Evolutionary conservation across 208 protist species (phyloP).

Genomic region (Leishmania aethiopica): DNA sequence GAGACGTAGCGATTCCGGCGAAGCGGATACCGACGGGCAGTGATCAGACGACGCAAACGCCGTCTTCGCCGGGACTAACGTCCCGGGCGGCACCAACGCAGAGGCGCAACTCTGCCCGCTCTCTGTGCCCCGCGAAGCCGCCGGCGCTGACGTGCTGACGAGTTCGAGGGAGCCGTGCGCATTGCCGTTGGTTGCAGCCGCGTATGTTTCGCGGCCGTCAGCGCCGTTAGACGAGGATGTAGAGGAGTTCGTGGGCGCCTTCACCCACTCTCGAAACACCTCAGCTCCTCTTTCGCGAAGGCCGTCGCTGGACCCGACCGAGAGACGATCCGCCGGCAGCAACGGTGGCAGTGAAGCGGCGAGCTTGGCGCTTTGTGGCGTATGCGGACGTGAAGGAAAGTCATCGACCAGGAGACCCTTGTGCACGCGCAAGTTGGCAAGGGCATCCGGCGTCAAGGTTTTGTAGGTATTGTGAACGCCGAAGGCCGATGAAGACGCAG

Average conservation of each 20-base stretch:
- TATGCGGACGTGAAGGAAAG: constrained; percentile 42
- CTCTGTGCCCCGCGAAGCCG: not conserved
- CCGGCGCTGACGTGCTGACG: not conserved
- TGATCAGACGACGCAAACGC: not conserved
- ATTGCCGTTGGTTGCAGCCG: not conserved
- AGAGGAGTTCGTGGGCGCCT: not conserved
- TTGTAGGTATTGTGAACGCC: not conserved
- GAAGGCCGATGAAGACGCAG: not conserved
- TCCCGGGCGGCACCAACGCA: not conserved
- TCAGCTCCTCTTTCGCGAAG: constrained; percentile 13
- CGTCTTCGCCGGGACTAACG: not conserved
- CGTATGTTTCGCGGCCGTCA: not conserved
- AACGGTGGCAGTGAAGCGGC: constrained; percentile 29
- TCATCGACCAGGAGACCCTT: constrained; percentile 21
- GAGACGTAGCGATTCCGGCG: not conserved
- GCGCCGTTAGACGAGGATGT: not conserved
- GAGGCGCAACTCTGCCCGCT: not conserved
- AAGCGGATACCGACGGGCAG: constrained; percentile 6
- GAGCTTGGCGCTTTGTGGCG: constrained; percentile 14
- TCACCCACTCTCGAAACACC: constrained; percentile 24
- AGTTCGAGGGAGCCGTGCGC: not conserved
- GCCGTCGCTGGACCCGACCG: constrained; percentile 2
- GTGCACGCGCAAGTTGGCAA: constrained; percentile 3
- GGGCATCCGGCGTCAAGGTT: constrained; percentile 4
- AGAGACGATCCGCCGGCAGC: constrained; percentile 23